Conservation (phyloP, 805 yeast genomes). For the Teunomyces aglyptinius region DNA sequence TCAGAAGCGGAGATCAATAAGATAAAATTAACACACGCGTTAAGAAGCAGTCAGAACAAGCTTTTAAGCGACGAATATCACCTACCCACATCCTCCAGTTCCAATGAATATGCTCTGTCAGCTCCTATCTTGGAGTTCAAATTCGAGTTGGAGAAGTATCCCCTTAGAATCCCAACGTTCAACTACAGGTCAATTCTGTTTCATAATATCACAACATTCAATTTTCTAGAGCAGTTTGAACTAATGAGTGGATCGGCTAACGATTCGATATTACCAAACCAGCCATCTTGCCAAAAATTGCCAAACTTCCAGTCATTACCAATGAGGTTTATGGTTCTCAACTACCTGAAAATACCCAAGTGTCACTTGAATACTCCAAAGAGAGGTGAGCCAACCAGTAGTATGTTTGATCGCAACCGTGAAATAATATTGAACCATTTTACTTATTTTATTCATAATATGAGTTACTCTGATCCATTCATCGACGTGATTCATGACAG, state of each 20-base stretch:
- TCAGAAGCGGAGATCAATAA: conserved; percentile 17
- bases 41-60: conserved; percentile 27
- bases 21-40: conserved; percentile 25
- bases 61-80: conserved; percentile 22
- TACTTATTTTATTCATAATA: conserved; percentile 6
- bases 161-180: conserved; percentile 19
- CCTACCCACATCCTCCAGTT: conserved; percentile 22
- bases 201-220: conserved; percentile 14
- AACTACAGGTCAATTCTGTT: conserved; percentile 23
- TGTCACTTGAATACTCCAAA: not conserved
- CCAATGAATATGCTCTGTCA: not conserved
- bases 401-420: not conserved
- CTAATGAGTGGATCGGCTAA: conserved; percentile 8
- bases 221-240: conserved; percentile 20
- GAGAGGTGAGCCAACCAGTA: not conserved
- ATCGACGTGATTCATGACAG: conserved; percentile 11
- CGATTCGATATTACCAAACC: not conserved
- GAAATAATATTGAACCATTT: conserved; percentile 10
- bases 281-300: not conserved
- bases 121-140: conserved; percentile 18
- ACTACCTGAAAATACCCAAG: not conserved
- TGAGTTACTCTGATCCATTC: not conserved
- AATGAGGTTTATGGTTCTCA: not conserved
- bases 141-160: conserved; percentile 21
- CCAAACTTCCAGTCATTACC: not conserved